Evolutionary conservation across 2,329 filamentous ascomycete genomes (phyloP), one percentile per base, ranked within the genome.

Genomic region (Exophiala aquamarina): DNA sequence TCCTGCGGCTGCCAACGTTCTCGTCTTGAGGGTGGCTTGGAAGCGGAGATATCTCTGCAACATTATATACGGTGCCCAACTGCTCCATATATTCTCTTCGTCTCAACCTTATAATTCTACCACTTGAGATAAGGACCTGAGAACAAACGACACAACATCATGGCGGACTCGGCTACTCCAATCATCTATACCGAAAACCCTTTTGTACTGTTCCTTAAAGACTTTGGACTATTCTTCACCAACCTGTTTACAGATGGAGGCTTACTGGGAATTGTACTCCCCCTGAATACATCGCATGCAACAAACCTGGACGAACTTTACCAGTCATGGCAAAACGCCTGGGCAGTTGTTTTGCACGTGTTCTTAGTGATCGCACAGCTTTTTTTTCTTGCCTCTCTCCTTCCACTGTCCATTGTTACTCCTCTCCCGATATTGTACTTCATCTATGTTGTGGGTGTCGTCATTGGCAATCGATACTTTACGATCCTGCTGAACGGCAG

Each of bases 231-330:
- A 10, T 50, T 50, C 18, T 42, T 41, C 3, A 36, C 40, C 21
- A 43, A 38, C 14, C 21, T 45, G 17, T 39, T 32, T 4, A 31
- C 43, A 5, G 28, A 42, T 1, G 14, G 13, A 3, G 60, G 64
- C 3, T 61, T 86, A 15, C 82, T 82, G 2, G 80, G 77, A 62
- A 70, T 87, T 28, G 44, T 87, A n/a, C 70, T 76, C 56, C 85
- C 85, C 0, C 35, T 83, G 6, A 64, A 62, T 11, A 76, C 82
- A 1, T 69, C 69, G 44, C 70, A 72, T 33, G 79, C 78, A 1
- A 17, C 10, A 7, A 77, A 70, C 11, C 72, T 86, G 37, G 82
- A 84, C 57, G 87, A 91, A 67, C 69, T 89, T 14, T 49, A 46
- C 11, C n/a, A 44, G 14, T 52, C 47, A 0, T 49, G 59, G 11